These are phyloP conservation scores for Wallacemonas sp. DNA, from an alignment of 208 protist genomes.

Conservation along the genomic window DNA sequence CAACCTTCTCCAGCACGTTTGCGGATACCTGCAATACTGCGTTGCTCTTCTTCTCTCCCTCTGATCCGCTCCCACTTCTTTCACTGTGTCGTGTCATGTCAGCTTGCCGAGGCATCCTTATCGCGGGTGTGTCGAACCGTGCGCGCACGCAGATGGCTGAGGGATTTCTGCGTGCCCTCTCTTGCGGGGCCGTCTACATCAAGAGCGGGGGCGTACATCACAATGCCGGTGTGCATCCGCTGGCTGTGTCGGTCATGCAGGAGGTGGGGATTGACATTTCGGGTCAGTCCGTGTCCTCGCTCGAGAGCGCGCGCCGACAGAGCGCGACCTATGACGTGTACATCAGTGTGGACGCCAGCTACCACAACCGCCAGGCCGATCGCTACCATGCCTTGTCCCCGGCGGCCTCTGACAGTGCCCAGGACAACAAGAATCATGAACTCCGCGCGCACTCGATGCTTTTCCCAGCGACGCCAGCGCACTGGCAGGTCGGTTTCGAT, in stretches of 20 bases:
- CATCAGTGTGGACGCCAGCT: slow-evolving; percentile 70
- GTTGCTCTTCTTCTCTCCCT: slow-evolving; percentile 14
- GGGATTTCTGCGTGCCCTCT: slow-evolving; percentile 60
- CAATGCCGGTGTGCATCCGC: slow-evolving; percentile 50
- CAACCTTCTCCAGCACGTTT: too few relatives aligned
- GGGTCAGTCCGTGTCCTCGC: slow-evolving; percentile 45
- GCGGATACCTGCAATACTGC: not conserved
- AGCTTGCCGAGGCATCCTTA: slow-evolving; percentile 72
- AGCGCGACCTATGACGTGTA: slow-evolving; percentile 83
- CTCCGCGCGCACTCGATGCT: slow-evolving; percentile 41
- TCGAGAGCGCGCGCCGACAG: slow-evolving; percentile 56
- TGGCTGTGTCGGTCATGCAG: slow-evolving; percentile 54
- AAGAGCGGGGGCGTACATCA: slow-evolving; percentile 69
- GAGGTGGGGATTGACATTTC: slow-evolving; percentile 55
- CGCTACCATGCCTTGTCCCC: slow-evolving; percentile 28
- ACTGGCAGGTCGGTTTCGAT: slow-evolving; percentile 73
- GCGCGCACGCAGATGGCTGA: slow-evolving; percentile 88
- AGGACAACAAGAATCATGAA: not conserved
- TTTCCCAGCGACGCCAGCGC: slow-evolving; percentile 48
- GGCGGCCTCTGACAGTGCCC: not conserved
- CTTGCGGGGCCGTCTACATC: slow-evolving; percentile 53
- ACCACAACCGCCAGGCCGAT: slow-evolving; percentile 36
- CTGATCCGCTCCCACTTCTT: too few relatives aligned
- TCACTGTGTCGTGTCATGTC: slow-evolving; percentile 23
- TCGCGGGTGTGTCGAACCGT: slow-evolving; percentile 69